Percentiles rank a stretch among this genome's conserved stretches.
These are phyloP conservation scores for Epichloe amarillans DNA, from an alignment of 2,329 filamentous ascomycete species.

Conservation along the genomic window DNA sequence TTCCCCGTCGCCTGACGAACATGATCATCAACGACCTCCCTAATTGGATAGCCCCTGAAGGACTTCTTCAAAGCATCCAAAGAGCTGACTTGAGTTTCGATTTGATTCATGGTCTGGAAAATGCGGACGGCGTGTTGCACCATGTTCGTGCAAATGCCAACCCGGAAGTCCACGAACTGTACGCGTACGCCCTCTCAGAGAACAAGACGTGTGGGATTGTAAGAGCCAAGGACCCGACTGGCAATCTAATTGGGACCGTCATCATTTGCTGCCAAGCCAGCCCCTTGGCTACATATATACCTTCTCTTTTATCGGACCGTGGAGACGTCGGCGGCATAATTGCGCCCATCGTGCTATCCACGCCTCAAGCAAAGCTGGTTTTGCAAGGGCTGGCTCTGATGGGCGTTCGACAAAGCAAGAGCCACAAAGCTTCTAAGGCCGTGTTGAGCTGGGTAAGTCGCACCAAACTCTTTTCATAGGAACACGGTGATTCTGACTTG, in stretches of 20 bases:
- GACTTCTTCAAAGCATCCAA: constrained; percentile 60
- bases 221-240: constrained; percentile 56
- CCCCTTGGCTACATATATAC: constrained; percentile 54
- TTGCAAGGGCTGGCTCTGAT: constrained; percentile 67
- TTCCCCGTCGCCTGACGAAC: constrained; percentile 44
- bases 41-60: constrained; percentile 63
- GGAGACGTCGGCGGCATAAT: constrained; percentile 61
- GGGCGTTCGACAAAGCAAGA: constrained; percentile 71
- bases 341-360: constrained; percentile 61
- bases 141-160: constrained; percentile 62
- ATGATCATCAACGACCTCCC: constrained; percentile 62
- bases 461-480: background rate
- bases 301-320: constrained; percentile 48
- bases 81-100: constrained; percentile 67
- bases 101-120: constrained; percentile 67
- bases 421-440: constrained; percentile 58
- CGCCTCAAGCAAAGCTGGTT: constrained; percentile 54
- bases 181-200: constrained; percentile 60
- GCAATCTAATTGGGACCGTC: constrained; percentile 62
- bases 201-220: constrained; percentile 67
- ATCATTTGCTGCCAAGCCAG: constrained; percentile 65
- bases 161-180: constrained; percentile 70
- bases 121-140: constrained; percentile 57
- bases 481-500: constrained; percentile 7
- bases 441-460: constrained; percentile 66